Base-by-base conservation (phyloP, 441 rosid genomes). In the Sinapis alba region DNA sequence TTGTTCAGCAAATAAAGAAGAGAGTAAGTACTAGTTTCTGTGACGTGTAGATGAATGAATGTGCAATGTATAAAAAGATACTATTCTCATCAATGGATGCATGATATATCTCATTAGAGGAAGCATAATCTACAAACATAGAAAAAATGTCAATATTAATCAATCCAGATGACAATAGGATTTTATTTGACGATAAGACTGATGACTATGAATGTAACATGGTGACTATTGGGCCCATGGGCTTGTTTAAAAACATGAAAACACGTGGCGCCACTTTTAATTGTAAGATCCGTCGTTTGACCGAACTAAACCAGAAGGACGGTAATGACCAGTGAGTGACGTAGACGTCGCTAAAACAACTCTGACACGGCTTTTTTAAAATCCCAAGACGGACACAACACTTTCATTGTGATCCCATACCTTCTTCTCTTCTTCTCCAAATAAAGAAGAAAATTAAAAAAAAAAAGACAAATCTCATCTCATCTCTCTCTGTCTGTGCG, bases 321-420 rank as follows among this genome's bases (percentile, higher is more conserved):
- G 51, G 50, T 43, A 43, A 43, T 43, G 51, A 5, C 51, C 7
- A 43, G 50, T 43, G 18, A n/a, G 45, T 41, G 51, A 43, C 5
- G 51, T 43, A 1, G 19, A 43, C 51, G 51, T 41, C 51, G 51
- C 3, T 43, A 43, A 30, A 13, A 43, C 51, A 43, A 43, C 51
- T 43, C 51, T 5, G 51, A 43, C 51, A 43, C 51, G 51, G 51
- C 51, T 43, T 43, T 1, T 43, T 43, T 43, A 43, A 43, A 41
- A n/a, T 43, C 79, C 79, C 79, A 75, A 75, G 74, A 69, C 62
- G 62, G 47, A 47, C 18, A 65, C 51, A 19, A 73, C 27, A 32
- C 21, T 28, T 32, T 32, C 21, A 10, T 47, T 23, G 23, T 26
- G 72, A 68, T 75, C 67, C 54, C 54, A 50, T 16, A 50, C 54